phyloP scores from a whole-genome alignment of 2,329 filamentous ascomycete genomes.

The Elsinoe perseae region DNA sequence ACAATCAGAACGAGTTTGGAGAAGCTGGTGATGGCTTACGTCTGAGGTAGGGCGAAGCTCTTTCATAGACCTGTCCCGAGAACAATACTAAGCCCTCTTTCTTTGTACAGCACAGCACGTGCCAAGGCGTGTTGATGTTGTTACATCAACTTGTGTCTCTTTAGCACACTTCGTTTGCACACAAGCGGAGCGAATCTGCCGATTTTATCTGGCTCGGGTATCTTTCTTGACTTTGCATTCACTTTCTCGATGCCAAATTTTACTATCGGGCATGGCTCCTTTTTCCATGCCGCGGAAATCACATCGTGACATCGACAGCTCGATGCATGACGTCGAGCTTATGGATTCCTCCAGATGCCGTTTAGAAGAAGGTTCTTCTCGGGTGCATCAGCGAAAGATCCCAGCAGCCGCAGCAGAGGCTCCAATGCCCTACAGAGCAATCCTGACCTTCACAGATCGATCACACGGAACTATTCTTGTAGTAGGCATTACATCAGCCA shows the following conservation, averaged over 20 bases:
- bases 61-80: conserved; percentile 7
- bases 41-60: conserved; percentile 5
- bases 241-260: too few relatives aligned
- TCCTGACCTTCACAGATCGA: conserved; percentile 67
- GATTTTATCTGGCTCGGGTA: too few relatives aligned
- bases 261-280: not conserved
- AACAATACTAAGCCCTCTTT: conserved; percentile 15
- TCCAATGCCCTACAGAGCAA: conserved; percentile 40
- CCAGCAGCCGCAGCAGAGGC: not conserved
- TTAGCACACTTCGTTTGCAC: not conserved
- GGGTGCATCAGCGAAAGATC: not conserved
- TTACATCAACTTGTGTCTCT: not conserved
- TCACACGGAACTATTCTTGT: conserved; percentile 50
- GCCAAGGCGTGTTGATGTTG: not conserved
- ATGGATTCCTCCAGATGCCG: not conserved
- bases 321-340: not conserved
- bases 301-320: not conserved
- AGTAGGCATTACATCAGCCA: conserved; percentile 49
- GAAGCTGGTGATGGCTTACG: not conserved
- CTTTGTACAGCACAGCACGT: conserved; percentile 17
- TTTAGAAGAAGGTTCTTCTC: not conserved
- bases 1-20: not conserved
- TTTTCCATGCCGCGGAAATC: too few relatives aligned
- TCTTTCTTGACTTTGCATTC: too few relatives aligned
- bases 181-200: too few relatives aligned